Conservation (phyloP, 1,284 basidiomycete genomes). For the Stygiomarasmius scandens region DNA sequence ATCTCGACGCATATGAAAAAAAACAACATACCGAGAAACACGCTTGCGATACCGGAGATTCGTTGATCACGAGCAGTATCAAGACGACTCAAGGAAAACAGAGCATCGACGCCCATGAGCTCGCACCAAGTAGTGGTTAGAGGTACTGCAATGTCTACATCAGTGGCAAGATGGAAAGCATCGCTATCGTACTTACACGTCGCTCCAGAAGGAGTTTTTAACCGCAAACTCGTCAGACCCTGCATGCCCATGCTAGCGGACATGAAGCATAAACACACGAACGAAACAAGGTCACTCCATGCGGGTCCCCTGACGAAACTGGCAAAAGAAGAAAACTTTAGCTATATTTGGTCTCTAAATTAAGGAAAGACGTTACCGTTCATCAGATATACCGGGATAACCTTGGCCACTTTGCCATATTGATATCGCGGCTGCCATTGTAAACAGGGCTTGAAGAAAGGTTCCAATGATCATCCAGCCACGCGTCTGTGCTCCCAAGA, state of each 20-base stretch:
- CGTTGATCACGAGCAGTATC: slow-evolving; percentile 75
- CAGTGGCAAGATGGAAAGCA: slow-evolving; percentile 12
- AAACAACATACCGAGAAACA: slow-evolving; percentile 1
- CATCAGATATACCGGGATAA: slow-evolving; percentile 30
- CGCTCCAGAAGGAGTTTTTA: slow-evolving; percentile 80
- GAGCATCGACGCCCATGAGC: slow-evolving; percentile 76
- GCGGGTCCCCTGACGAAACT: slow-evolving; percentile 55
- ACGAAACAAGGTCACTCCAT: slow-evolving; percentile 70
- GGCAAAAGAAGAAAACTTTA: too few relatives aligned
- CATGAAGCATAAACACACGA: slow-evolving; percentile 74
- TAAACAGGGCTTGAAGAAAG: slow-evolving; percentile 73
- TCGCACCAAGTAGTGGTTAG: slow-evolving; percentile 88
- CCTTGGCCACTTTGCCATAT: slow-evolving; percentile 66
- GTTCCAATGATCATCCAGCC: slow-evolving; percentile 75
- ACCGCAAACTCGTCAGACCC: slow-evolving; percentile 82
- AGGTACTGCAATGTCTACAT: slow-evolving; percentile 44
- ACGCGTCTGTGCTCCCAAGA: slow-evolving; percentile 70
- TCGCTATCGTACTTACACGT: slow-evolving; percentile 67
- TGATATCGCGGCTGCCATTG: slow-evolving; percentile 69
- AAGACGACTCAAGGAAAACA: slow-evolving; percentile 57
- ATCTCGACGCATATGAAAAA: slow-evolving; percentile 54
- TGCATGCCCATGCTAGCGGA: slow-evolving; percentile 79
- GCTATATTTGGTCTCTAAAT: too few relatives aligned
- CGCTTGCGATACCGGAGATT: slow-evolving; percentile 2
- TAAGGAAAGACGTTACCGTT: too few relatives aligned